Percentiles rank a stretch among this genome's conserved stretches.
Evolutionary conservation across 352 stramenopile genomes (phyloP).

Genomic region (Pythium scleroteichum): DNA sequence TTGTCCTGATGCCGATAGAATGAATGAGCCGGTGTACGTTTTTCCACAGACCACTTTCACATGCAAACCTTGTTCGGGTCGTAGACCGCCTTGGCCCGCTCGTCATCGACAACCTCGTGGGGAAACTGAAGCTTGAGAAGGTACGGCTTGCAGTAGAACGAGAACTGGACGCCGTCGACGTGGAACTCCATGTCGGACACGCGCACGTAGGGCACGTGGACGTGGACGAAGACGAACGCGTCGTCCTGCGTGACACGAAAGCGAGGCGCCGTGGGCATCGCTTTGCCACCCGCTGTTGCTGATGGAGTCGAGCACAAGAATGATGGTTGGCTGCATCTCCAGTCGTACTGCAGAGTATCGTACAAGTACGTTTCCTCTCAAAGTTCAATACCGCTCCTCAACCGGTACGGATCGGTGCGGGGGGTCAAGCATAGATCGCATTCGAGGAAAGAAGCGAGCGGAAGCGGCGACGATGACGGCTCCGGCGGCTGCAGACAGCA

Average conservation of each 20-base stretch:
- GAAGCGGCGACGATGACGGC: constrained; percentile 50
- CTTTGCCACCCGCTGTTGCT: neutral
- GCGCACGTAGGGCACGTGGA: constrained; percentile 89
- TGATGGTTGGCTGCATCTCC: constrained; percentile 3
- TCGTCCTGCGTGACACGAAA: constrained; percentile 87
- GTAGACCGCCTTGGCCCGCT: constrained; percentile 89
- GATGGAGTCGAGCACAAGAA: neutral
- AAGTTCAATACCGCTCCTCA: constrained; percentile 13
- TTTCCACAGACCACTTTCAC: neutral
- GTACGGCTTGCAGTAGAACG: constrained; percentile 97
- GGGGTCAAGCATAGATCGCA: constrained; percentile 19
- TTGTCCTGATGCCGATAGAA: constrained; percentile 78
- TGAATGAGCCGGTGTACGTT: too few species aligned
- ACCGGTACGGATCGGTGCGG: constrained; percentile 25
- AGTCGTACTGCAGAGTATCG: neutral
- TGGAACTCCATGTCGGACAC: constrained; percentile 93
- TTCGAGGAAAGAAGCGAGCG: constrained; percentile 5
- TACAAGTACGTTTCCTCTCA: constrained; percentile 19
- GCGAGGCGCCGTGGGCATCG: constrained; percentile 77
- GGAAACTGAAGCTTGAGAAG: constrained; percentile 96
- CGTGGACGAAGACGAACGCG: constrained; percentile 83
- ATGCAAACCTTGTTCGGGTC: constrained; percentile 80
- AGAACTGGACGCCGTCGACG: constrained; percentile 89
- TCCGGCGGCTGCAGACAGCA: constrained; percentile 29
- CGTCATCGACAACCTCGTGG: constrained; percentile 86